Percentiles rank a stretch among this genome's conserved stretches.
These are phyloP conservation scores for Pseudocercospora vitis DNA, from an alignment of 2,329 filamentous ascomycete genomes.

Conservation along the genomic window DNA sequence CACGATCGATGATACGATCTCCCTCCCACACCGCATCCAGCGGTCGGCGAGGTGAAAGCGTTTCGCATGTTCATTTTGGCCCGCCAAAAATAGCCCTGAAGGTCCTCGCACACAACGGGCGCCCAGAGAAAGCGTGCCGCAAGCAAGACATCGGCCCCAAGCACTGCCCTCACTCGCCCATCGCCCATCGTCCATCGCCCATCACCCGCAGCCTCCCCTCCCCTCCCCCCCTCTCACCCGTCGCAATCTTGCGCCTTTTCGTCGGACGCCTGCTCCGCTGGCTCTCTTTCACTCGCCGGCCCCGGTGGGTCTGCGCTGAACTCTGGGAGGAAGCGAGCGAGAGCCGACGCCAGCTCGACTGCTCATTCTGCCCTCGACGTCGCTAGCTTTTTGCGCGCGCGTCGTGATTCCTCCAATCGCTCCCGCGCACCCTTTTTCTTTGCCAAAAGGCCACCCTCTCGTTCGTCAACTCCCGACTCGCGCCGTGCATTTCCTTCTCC, in stretches of 20 bases:
- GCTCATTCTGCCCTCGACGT: constrained; percentile 4
- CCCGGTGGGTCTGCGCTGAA: constrained; percentile 6
- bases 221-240: constrained; percentile 8
- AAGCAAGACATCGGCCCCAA: constrained; percentile 5
- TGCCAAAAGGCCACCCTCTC: not conserved
- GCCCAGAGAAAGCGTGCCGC: not conserved
- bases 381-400: constrained; percentile 5
- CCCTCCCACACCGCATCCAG: not conserved
- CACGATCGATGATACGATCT: not conserved
- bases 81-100: constrained; percentile 9
- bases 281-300: not conserved
- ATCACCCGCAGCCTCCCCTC: too few species aligned
- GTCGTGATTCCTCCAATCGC: constrained; percentile 9
- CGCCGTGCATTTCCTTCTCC: constrained; percentile 2
- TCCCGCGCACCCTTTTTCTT: constrained; percentile 6
- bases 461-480: not conserved
- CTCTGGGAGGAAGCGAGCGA: constrained; percentile 15
- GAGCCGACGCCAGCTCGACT: constrained; percentile 13
- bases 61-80: constrained; percentile 15
- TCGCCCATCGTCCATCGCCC: too few species aligned
- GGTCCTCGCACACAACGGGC: constrained; percentile 3
- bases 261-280: constrained; percentile 8
- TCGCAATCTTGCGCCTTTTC: constrained; percentile 15
- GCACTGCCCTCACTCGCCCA: too few species aligned
- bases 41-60: not conserved